Evolutionary conservation across 2,329 filamentous ascomycete species (phyloP).

Genomic region (Sordariomycetes sp.): DNA sequence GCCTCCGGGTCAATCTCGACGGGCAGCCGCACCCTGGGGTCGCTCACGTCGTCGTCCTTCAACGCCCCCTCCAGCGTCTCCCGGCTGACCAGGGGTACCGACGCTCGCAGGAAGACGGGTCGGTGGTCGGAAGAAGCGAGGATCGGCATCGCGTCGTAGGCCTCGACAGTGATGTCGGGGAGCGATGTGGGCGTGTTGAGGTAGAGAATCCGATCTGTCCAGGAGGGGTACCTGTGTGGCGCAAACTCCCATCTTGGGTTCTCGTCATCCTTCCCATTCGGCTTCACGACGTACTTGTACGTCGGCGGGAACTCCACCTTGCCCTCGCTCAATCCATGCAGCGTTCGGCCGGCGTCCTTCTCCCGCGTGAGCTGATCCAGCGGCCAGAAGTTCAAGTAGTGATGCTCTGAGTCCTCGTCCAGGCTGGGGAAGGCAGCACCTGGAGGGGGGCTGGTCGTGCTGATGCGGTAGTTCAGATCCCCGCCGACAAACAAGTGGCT

Average conservation of each 20-base stretch:
- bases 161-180: slow-evolving; percentile 37
- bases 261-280: slow-evolving; percentile 20
- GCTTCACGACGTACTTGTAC: slow-evolving; percentile 63
- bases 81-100: slow-evolving; percentile 49
- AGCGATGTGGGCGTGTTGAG: slow-evolving; percentile 42
- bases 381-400: slow-evolving; percentile 59
- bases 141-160: slow-evolving; percentile 70
- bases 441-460: slow-evolving; percentile 51
- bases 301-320: slow-evolving; percentile 77
- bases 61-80: slow-evolving; percentile 8
- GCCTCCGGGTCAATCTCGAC: slow-evolving; percentile 44
- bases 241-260: slow-evolving; percentile 62
- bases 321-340: slow-evolving; percentile 72
- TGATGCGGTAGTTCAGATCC: slow-evolving; percentile 92
- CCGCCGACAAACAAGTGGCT: slow-evolving; percentile 80
- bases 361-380: slow-evolving; percentile 76
- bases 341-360: slow-evolving; percentile 54
- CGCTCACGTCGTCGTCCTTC: slow-evolving; percentile 13
- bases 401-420: slow-evolving; percentile 42
- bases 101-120: slow-evolving; percentile 64
- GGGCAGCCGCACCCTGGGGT: slow-evolving; percentile 37
- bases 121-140: slow-evolving; percentile 83
- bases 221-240: slow-evolving; percentile 75
- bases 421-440: slow-evolving; percentile 55
- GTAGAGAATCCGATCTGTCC: slow-evolving; percentile 88